These are phyloP conservation scores for Achlya hypogyna DNA, from an alignment of 352 stramenopile species.

Conservation along the genomic window DNA sequence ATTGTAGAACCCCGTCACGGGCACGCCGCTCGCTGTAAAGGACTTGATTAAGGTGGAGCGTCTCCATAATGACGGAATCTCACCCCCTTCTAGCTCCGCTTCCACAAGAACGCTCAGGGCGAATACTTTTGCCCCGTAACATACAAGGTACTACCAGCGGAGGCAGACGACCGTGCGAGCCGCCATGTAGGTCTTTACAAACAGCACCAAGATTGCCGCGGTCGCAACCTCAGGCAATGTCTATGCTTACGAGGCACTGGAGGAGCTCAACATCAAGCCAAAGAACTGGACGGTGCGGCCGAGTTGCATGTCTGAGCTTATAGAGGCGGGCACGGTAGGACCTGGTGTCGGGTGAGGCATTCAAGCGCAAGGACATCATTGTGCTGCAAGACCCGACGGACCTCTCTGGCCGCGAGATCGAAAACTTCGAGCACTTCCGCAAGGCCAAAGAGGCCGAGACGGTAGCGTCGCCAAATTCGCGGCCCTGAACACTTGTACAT, in stretches of 20 bases:
- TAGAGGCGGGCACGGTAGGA: slow-evolving; percentile 42
- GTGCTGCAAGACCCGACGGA: slow-evolving; percentile 93
- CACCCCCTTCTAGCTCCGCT: slow-evolving; percentile 37
- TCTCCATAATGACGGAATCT: slow-evolving; percentile 30
- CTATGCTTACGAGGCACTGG: slow-evolving; percentile 93
- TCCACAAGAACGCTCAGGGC: slow-evolving; percentile 68
- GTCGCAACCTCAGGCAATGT: slow-evolving; percentile 89
- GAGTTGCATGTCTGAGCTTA: background rate
- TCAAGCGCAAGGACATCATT: slow-evolving; percentile 91
- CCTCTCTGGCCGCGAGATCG: slow-evolving; percentile 88
- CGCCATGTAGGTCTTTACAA: slow-evolving; percentile 45
- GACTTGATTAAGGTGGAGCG: slow-evolving; percentile 91
- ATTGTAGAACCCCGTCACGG: slow-evolving; percentile 91
- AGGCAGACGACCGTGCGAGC: slow-evolving; percentile 22
- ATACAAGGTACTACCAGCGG: slow-evolving; percentile 87
- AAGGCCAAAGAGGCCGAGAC: slow-evolving; percentile 32
- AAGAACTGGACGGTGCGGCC: slow-evolving; percentile 90
- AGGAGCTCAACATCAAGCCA: slow-evolving; percentile 97
- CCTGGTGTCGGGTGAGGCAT: slow-evolving; percentile 87
- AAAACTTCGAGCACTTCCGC: slow-evolving; percentile 95
- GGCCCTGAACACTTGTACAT: background rate
- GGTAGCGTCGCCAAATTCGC: background rate
- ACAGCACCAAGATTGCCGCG: slow-evolving; percentile 81
- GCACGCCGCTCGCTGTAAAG: slow-evolving; percentile 78
- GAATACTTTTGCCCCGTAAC: slow-evolving; percentile 91